phyloP scores from a whole-genome alignment of 495 filamentous ascomycete genomes.

The Aspergillus bertholletiae region DNA sequence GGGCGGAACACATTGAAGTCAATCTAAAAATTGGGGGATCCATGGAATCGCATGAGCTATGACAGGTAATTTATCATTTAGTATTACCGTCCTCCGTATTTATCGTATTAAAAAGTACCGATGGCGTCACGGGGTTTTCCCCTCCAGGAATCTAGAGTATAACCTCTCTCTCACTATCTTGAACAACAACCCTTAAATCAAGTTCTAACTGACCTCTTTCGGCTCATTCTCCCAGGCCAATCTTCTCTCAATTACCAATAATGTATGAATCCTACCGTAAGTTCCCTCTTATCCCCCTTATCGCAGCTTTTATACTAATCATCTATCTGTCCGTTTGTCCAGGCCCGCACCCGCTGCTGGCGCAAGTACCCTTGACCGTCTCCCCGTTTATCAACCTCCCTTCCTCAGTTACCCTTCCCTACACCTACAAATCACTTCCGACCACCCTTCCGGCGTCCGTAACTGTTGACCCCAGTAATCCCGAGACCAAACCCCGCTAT shows the following conservation, averaged over 20 bases:
- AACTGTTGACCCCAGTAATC: slow-evolving; percentile 48
- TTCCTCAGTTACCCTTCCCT: slow-evolving; percentile 84
- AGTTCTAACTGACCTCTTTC: not conserved
- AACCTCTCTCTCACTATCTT: too few relatives aligned
- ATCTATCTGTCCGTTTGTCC: not conserved
- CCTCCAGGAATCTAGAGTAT: too few relatives aligned
- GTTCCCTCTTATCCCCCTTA: slow-evolving; percentile 4
- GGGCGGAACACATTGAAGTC: too few relatives aligned
- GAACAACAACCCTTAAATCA: too few relatives aligned
- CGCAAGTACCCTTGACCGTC: slow-evolving; percentile 87
- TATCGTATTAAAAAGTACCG: too few relatives aligned
- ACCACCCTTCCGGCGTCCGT: slow-evolving; percentile 79
- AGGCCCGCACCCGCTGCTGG: slow-evolving; percentile 84
- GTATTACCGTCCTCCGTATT: not conserved
- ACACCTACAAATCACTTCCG: slow-evolving; percentile 87
- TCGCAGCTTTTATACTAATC: slow-evolving; percentile 16
- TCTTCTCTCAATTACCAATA: slow-evolving; percentile 3
- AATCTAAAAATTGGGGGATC: not conserved
- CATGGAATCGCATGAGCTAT: not conserved
- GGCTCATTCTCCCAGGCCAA: not conserved
- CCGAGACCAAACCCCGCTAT: slow-evolving; percentile 55
- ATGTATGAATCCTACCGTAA: slow-evolving; percentile 48
- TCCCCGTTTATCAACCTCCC: slow-evolving; percentile 94
- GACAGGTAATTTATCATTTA: not conserved
- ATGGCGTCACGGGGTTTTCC: not conserved